These are phyloP conservation scores for Argentina anserina DNA, from an alignment of 306 rosid genomes.

Conservation along the genomic window DNA sequence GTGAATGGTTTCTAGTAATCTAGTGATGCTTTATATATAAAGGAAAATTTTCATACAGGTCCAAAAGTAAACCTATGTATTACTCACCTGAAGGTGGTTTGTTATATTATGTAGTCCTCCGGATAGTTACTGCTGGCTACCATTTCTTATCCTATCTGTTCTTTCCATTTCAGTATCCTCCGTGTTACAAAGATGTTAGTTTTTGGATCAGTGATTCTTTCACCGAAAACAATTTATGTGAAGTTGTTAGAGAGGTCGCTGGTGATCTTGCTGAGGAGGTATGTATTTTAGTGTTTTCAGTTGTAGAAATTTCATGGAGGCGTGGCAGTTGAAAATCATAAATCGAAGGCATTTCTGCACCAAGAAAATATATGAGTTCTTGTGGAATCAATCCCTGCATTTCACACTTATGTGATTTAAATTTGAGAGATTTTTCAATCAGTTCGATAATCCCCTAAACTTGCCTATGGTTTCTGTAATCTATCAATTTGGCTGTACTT, in stretches of 20 bases:
- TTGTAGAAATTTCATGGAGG: neutral
- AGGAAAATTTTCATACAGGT: neutral
- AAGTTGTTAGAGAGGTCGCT: conserved; percentile 85
- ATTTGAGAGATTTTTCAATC: neutral
- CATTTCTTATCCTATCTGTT: conserved; percentile 1
- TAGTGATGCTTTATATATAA: neutral
- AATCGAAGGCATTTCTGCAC: neutral
- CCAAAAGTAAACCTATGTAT: neutral
- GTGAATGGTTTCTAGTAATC: neutral
- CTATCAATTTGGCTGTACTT: neutral
- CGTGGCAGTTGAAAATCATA: neutral
- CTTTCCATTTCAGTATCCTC: conserved; percentile 66
- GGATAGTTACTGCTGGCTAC: neutral
- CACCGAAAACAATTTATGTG: conserved; percentile 95
- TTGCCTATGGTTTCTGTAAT: neutral
- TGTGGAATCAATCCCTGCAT: neutral
- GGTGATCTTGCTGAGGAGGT: conserved; percentile 99
- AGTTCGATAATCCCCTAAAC: too few species aligned
- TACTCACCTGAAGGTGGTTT: neutral
- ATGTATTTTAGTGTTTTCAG: conserved; percentile 23
- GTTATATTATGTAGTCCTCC: neutral
- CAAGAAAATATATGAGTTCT: neutral
- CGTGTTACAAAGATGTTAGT: conserved; percentile 93
- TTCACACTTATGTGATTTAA: neutral
- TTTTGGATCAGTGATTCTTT: conserved; percentile 88